Evolutionary conservation across 2,329 filamentous ascomycete species (phyloP).

Genomic region (Calonectria pseudoturangicola): DNA sequence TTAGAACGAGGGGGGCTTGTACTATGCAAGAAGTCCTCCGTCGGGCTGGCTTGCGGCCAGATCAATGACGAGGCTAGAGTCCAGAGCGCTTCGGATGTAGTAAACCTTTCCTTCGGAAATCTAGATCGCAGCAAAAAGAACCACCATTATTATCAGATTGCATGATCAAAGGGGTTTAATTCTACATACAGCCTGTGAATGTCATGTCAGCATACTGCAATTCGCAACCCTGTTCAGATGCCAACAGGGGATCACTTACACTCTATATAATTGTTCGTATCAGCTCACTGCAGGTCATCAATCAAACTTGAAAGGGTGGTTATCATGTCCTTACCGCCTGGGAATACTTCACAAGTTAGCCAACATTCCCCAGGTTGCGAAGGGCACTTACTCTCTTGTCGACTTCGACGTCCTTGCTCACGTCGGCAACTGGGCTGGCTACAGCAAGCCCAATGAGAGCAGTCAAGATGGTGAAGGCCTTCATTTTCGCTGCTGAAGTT

Average conservation of each 20-base stretch:
- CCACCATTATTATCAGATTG: background rate
- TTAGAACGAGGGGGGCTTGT: background rate
- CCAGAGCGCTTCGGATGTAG: background rate
- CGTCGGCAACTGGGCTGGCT: background rate
- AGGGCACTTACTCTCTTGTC: background rate
- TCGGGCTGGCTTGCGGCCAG: background rate
- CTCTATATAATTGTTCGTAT: background rate
- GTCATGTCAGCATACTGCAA: background rate
- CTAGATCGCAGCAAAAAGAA: background rate
- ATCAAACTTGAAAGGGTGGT: too few relatives aligned
- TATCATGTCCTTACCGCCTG: background rate
- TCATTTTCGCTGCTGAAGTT: background rate
- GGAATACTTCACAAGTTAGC: background rate
- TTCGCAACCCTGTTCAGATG: background rate
- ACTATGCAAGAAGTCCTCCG: background rate
- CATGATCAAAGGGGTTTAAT: background rate
- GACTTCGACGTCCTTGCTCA: background rate
- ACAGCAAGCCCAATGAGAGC: background rate
- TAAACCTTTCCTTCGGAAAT: background rate
- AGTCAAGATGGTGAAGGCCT: background rate
- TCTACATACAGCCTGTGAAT: background rate
- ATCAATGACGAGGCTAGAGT: background rate
- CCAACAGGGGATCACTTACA: background rate
- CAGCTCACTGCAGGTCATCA: background rate
- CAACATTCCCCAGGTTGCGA: too few relatives aligned